A percentile compares a stretch with the other conserved stretches of the same genome.
Evolutionary conservation across 2,329 filamentous ascomycete species (phyloP).

Genomic region (Elsinoe ampelina): DNA sequence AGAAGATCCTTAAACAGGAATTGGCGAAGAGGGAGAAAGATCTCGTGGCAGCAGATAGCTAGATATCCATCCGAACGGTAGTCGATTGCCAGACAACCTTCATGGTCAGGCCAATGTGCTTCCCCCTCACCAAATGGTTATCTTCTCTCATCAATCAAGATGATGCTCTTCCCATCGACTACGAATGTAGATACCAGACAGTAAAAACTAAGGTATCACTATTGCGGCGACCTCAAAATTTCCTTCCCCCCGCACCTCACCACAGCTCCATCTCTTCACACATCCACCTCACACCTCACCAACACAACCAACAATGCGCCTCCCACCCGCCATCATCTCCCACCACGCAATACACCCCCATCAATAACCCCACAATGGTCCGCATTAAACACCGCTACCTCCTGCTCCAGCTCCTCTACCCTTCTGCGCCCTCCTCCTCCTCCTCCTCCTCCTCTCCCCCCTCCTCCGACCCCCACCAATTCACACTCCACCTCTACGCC

Average conservation of each 20-base stretch:
- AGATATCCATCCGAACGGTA: background rate
- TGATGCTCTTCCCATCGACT: no score
- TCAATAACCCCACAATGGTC: slow-evolving; percentile 54
- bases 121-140: background rate
- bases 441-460: slow-evolving; percentile 55
- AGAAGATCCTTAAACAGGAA: slow-evolving; percentile 35
- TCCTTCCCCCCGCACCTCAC: no score
- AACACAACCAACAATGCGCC: no score
- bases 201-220: no score
- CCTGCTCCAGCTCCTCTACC: slow-evolving; percentile 88
- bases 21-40: slow-evolving; percentile 26
- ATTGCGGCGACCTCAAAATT: no score
- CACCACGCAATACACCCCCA: no score
- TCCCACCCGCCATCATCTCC: no score
- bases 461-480: slow-evolving; percentile 53
- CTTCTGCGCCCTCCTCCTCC: slow-evolving; percentile 39
- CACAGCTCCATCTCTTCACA: no score
- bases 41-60: slow-evolving; percentile 9
- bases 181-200: no score
- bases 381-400: slow-evolving; percentile 94
- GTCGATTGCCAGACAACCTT: no score
- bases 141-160: no score
- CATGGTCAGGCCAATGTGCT: background rate
- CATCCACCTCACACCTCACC: no score
- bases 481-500: slow-evolving; percentile 63